Conservation (phyloP, 192 early-diverging fungal species). For the Chytriomyces hyalinus region DNA sequence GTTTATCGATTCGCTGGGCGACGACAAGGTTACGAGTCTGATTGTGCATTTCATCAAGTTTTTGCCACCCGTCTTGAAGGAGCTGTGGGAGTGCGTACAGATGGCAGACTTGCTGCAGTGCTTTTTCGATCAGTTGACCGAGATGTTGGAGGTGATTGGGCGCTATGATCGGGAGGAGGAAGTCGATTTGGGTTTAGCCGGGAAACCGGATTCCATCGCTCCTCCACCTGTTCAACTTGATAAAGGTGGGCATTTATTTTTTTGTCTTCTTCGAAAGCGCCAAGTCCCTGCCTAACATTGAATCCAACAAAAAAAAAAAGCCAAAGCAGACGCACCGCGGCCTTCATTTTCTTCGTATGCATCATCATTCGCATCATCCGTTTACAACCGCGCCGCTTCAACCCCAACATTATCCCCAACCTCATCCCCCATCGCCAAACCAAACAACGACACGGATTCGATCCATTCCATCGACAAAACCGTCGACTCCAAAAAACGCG, state of each 20-base stretch:
- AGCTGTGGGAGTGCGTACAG: constrained; percentile 37
- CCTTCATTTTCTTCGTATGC: background rate
- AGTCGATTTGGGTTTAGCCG: background rate
- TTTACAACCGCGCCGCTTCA: background rate
- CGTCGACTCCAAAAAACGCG: background rate
- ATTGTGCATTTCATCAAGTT: constrained; percentile 34
- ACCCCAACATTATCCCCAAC: background rate
- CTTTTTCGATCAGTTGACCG: constrained; percentile 34
- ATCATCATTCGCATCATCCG: constrained; percentile 11
- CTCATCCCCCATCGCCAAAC: background rate
- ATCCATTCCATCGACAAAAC: background rate
- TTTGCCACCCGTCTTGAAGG: constrained; percentile 40
- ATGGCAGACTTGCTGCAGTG: constrained; percentile 38
- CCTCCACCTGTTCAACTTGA: no score
- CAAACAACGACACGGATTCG: constrained; percentile 10
- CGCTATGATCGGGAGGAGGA: constrained; percentile 36
- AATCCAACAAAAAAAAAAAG: background rate
- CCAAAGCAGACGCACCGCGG: background rate
- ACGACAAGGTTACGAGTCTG: constrained; percentile 35
- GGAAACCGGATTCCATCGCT: no score
- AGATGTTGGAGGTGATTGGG: constrained; percentile 31
- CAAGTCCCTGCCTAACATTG: no score
- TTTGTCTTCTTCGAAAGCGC: background rate
- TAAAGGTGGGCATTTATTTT: background rate
- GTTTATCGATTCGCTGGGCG: constrained; percentile 43